A percentile compares a stretch with the other conserved stretches of the same genome.
These are phyloP conservation scores for Penicillium sp. DNA, from an alignment of 2,329 filamentous ascomycete species.

Conservation along the genomic window DNA sequence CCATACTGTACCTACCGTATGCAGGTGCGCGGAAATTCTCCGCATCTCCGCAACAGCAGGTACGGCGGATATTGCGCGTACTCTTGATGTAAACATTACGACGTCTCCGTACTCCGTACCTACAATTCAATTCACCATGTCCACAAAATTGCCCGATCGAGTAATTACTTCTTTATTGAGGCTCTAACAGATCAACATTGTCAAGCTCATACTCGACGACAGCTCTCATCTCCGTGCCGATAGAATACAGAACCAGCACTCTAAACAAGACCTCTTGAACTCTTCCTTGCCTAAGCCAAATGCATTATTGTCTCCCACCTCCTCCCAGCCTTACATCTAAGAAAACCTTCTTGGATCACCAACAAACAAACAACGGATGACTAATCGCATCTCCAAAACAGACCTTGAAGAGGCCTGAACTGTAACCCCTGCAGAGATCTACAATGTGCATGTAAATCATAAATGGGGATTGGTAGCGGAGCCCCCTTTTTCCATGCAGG, in stretches of 20 bases:
- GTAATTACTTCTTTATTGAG: neutral
- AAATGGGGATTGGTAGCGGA: neutral
- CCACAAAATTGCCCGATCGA: neutral
- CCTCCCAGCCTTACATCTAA: neutral
- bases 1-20: slow-evolving; percentile 4
- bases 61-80: neutral
- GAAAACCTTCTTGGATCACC: neutral
- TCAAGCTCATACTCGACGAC: neutral
- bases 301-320: neutral
- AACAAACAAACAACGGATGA: slow-evolving; percentile 1
- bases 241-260: no score
- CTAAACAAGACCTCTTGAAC: no score
- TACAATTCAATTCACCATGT: neutral
- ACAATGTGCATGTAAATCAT: slow-evolving; percentile 5
- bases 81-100: neutral
- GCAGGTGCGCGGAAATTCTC: slow-evolving; percentile 18
- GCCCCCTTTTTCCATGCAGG: neutral
- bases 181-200: neutral
- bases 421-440: slow-evolving; percentile 4
- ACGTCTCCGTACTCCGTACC: no score
- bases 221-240: no score
- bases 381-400: slow-evolving; percentile 3
- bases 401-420: no score
- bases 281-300: slow-evolving; percentile 1
- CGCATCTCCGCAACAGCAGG: slow-evolving; percentile 19